Base-by-base conservation (phyloP, 1,139 yeast species). In the Hyphopichia khmerensis region DNA sequence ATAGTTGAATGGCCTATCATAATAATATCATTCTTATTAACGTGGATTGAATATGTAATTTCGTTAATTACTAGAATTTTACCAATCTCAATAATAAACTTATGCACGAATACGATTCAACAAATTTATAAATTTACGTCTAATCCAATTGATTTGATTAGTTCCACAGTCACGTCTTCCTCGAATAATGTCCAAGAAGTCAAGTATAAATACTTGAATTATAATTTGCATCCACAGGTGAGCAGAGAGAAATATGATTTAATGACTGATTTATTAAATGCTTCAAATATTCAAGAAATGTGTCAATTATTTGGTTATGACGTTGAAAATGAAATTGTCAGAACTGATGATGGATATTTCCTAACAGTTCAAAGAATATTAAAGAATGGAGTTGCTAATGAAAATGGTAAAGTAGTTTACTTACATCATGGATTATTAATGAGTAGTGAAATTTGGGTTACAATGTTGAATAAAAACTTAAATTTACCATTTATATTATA, bases 341-440 rank as follows among this genome's bases (percentile, higher is more conserved):
- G 68, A 60, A 60, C 78, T 17, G 51, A 67, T 50, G 69, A 74
- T 50, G 57, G 69, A 49, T 64, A 70, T 55, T 48, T 71, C 39
- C 55, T 77, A 50, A 75, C 69, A 50, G 45, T 65, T 33, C 64
- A 69, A 40, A 51, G 70, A 16, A 51, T 67, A 11, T 48, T 48
- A 2, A 53, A 52, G 19, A 30, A 39, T 3, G 29, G 24, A 23
- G 23, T 43, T 16, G 36, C 44, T 38, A 34, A 36, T 21, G 8
- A 39, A 29, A 65, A 48, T 40, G 73, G 77, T 0, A 77, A 72
- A 42, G 83, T 84, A 2, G 85, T 87, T 0, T 91, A 88, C 56
- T 70, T 91, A 42, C 98, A 91, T 56, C 98, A 91, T 60, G 98
- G 98, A 0, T 69, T 91, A 43, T 72, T 91, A 50, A 91, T 91